Base-by-base conservation (phyloP, 2,329 filamentous ascomycete species). In the Fusarium temperatum region DNA sequence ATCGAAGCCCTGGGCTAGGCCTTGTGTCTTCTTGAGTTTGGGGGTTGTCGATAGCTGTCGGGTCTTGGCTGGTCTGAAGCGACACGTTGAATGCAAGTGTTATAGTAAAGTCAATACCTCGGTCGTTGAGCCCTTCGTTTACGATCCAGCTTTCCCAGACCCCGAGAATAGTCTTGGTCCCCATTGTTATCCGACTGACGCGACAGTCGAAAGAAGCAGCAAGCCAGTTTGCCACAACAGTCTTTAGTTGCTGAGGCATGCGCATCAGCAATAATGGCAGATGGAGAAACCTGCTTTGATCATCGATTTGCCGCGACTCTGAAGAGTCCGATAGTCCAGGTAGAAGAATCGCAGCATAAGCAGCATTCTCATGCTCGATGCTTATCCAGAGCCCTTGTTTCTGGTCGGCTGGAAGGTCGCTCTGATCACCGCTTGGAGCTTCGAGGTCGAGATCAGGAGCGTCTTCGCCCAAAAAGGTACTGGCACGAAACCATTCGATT, bases 171-270 rank as follows among this genome's bases (percentile, higher is more conserved):
- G 86, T 88, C 50, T 82, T 83, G 12, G 87, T 89, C 11, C 87
- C 86, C 5, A 90, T 78, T 2, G 82, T 82, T 47, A 90, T 79
- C 8, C 86, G 81, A 61, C 83, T 86, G 50, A 90, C 84, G 35
- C 87, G 88, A 69, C 87, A 89, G 80, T 91, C 89, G 70, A 90
- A 90, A 1, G 85, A 85, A 47, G 80, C 84, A 8, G 84, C 82
- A 17, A 91, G 80, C 78, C 90, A 91, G 28, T 86, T 84, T n/a
- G 83, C 68, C 1, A 90, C 73, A 26, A 87, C 80, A 5, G 81
- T 66, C 72, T 88, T 89, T 2, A 90, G 80, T 5, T 87, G 80
- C 8, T 85, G 80, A 1, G 89, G 89, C 87, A 90, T 89, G 30
- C 88, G 84, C 36, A 89, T 78, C 2, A 91, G 80, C 6, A 90